phyloP scores from a whole-genome alignment of 768 basidiomycete genomes.

The Lactarius trivialis region DNA sequence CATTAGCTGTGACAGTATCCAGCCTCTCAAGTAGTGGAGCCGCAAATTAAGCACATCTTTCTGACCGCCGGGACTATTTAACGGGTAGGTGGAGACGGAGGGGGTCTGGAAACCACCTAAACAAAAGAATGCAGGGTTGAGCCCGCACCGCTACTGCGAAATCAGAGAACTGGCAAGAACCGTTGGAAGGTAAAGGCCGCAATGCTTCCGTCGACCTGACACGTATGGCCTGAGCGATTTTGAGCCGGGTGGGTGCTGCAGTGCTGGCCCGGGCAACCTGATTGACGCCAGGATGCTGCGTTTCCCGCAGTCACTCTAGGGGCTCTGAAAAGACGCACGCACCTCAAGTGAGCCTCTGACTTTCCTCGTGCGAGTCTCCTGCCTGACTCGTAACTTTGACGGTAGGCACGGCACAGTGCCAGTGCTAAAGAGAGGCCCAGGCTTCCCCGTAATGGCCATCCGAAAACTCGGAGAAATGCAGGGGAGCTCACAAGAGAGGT shows the following conservation, averaged over 20 bases:
- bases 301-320: not conserved
- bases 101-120: not conserved
- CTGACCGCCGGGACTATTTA: not conserved
- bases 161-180: not conserved
- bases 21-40: not conserved
- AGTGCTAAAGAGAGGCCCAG: not conserved
- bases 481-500: not conserved
- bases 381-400: not conserved
- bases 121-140: not conserved
- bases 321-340: not conserved
- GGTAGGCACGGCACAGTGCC: not conserved
- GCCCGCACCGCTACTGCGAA: not conserved
- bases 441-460: not conserved
- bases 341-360: not conserved
- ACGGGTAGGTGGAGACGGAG: not conserved
- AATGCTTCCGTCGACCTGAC: not conserved
- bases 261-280: not conserved
- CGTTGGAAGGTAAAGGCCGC: not conserved
- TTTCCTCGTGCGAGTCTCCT: not conserved
- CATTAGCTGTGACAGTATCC: not conserved
- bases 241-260: not conserved
- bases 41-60: not conserved
- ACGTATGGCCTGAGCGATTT: not conserved
- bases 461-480: not conserved
- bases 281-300: not conserved